phyloP scores from a whole-genome alignment of 1,284 basidiomycete species.

The Singerocomus inundabilis region DNA sequence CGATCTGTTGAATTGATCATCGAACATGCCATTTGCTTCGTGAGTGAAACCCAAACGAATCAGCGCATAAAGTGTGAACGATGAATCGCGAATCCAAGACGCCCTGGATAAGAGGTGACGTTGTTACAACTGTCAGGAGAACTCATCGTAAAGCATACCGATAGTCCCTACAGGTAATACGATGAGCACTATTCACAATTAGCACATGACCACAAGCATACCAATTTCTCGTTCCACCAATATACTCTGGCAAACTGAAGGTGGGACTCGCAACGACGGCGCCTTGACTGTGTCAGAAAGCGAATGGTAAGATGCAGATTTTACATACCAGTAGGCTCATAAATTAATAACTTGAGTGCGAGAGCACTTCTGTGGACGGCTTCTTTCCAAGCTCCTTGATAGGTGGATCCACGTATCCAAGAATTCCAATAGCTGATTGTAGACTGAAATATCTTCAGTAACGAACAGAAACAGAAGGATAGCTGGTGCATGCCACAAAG shows the following conservation, averaged over 20 bases:
- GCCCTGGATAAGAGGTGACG: slow-evolving; percentile 40
- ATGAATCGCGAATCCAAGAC: slow-evolving; percentile 88
- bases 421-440: slow-evolving; percentile 84
- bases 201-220: slow-evolving; percentile 24
- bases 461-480: not conserved
- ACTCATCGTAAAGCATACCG: slow-evolving; percentile 39
- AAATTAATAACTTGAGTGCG: slow-evolving; percentile 84
- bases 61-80: slow-evolving; percentile 89
- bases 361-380: slow-evolving; percentile 84
- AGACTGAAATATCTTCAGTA: slow-evolving; percentile 38
- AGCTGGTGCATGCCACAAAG: slow-evolving; percentile 43
- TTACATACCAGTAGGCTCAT: slow-evolving; percentile 68
- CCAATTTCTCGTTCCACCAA: slow-evolving; percentile 88
- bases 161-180: slow-evolving; percentile 57
- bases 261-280: slow-evolving; percentile 92
- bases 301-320: slow-evolving; percentile 5
- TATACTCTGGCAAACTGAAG: slow-evolving; percentile 88
- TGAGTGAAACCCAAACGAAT: slow-evolving; percentile 88
- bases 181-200: not conserved
- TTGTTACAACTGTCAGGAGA: not conserved
- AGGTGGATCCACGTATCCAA: slow-evolving; percentile 82
- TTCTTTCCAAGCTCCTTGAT: slow-evolving; percentile 92
- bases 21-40: slow-evolving; percentile 71
- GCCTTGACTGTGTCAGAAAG: slow-evolving; percentile 39
- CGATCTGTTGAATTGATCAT: not conserved